Base-by-base conservation (phyloP, 1,284 basidiomycete species). In the Taiwanofungus camphoratus region DNA sequence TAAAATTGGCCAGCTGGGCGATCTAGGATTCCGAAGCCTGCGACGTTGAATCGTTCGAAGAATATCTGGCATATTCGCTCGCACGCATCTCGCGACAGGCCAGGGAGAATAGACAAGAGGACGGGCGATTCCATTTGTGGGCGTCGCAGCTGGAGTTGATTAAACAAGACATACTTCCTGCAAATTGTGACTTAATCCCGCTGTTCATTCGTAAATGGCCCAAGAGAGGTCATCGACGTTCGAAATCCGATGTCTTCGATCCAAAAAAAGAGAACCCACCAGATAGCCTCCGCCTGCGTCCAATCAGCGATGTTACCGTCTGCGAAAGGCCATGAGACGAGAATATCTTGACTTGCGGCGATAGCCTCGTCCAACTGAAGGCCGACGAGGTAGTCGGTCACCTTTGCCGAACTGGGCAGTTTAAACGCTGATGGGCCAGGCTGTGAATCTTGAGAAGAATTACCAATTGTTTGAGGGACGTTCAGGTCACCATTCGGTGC, bases 21-120 rank as follows among this genome's bases (percentile, higher is more conserved):
- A 49, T 95, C 88, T 32, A 95, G 72, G 52, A 96, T 72, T 33
- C 80, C 79, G 51, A 97, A 80, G 21, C 82, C 87, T 3, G 95
- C 88, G 33, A 87, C 82, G 60, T 97, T 96, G 74, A 97, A 90
- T n/a, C 84, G 79, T 61, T 98, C 94, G 59, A 98, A 99, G 61
- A 96, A 92, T 44, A 93, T 74, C 59, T 90, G 91, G 52, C 86
- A 87, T 57, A 87, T 73, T 36, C 73, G 73, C 58, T 95, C 90
- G 58, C 85, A 77, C 4, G 79, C 74, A 41, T 76, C 71, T 41
- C 87, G 76, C n/a, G 88, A 74, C 16, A 92, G 74, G 16, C 84
- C 80, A 0, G 84, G 65, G 1, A 76, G 70, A 41, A 94, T 70
- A 31, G 84, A 82, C 43, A 95, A 74, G 37, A 94, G 72, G 43